These are phyloP conservation scores for Nakaseomyces kungkrabaensis DNA, from an alignment of 1,139 yeast genomes.

Conservation along the genomic window DNA sequence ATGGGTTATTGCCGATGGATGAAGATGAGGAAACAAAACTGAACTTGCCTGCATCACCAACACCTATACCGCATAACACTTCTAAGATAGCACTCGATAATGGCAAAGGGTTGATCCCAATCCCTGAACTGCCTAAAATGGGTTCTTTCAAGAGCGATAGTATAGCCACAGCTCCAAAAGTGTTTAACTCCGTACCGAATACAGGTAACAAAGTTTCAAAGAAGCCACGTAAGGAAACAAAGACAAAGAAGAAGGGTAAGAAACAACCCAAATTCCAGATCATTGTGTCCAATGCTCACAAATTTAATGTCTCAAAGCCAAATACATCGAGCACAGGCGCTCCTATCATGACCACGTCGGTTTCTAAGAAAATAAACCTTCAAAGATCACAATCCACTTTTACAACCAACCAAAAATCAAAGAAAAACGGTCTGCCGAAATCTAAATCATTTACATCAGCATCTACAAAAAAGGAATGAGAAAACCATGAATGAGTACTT, in stretches of 20 bases:
- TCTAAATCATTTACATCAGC: conserved; percentile 1
- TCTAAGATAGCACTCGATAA: conserved; percentile 4
- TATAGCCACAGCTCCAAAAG: conserved; percentile 4
- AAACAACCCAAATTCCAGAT: conserved; percentile 29
- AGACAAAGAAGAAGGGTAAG: conserved; percentile 15
- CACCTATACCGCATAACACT: conserved; percentile 19
- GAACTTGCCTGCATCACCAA: conserved; percentile 23
- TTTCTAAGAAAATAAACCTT: conserved; percentile 3
- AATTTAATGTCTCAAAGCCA: conserved; percentile 15
- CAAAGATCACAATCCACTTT: conserved; percentile 12
- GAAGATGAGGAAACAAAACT: conserved; percentile 8
- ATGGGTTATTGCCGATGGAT: conserved; percentile 19
- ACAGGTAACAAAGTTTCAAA: conserved; percentile 2
- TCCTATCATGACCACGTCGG: conserved; percentile 1
- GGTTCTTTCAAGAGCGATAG: conserved; percentile 28
- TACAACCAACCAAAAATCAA: conserved; percentile 3
- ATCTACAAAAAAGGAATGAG: background rate
- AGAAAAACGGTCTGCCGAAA: conserved; percentile 3
- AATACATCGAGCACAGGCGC: background rate
- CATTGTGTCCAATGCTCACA: conserved; percentile 28
- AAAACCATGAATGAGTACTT: background rate
- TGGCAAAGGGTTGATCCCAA: conserved; percentile 10
- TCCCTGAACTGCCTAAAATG: conserved; percentile 30
- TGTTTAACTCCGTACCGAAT: conserved; percentile 6
- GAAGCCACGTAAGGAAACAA: conserved; percentile 7